Percentiles rank a stretch among this genome's conserved stretches.
These are phyloP conservation scores for Solanum piurae DNA, from an alignment of 257 asterid genomes.

Conservation along the genomic window DNA sequence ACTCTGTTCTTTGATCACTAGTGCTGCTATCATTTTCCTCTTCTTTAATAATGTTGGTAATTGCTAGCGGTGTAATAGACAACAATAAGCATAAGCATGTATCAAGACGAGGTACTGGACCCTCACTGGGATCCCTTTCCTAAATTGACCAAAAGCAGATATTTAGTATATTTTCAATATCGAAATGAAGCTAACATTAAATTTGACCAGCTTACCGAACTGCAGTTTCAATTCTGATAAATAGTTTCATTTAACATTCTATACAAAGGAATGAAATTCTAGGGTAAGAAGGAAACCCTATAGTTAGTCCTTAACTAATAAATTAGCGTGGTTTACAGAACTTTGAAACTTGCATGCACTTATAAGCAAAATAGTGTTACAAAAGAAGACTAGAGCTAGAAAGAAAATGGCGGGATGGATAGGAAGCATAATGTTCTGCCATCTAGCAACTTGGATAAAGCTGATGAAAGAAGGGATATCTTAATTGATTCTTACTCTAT, in stretches of 20 bases:
- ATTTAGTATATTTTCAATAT: background rate
- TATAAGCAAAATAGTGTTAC: background rate
- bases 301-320: background rate
- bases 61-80: constrained; percentile 73
- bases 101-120: constrained; percentile 88
- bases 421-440: background rate
- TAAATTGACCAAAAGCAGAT: constrained; percentile 16
- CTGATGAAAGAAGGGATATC: background rate
- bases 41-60: constrained; percentile 69
- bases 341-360: background rate
- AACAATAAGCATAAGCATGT: constrained; percentile 83
- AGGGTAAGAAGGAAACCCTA: background rate
- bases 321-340: background rate
- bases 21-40: constrained; percentile 46
- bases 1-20: constrained; percentile 29
- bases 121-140: constrained; percentile 93
- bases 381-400: background rate
- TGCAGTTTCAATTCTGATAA: background rate
- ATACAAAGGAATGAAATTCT: background rate
- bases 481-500: constrained; percentile 54
- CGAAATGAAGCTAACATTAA: background rate
- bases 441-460: background rate
- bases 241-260: background rate
- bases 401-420: background rate
- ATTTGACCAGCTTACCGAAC: background rate